Conservation (phyloP, 805 yeast species). For the Saccharomycopsis fermentans region DNA sequence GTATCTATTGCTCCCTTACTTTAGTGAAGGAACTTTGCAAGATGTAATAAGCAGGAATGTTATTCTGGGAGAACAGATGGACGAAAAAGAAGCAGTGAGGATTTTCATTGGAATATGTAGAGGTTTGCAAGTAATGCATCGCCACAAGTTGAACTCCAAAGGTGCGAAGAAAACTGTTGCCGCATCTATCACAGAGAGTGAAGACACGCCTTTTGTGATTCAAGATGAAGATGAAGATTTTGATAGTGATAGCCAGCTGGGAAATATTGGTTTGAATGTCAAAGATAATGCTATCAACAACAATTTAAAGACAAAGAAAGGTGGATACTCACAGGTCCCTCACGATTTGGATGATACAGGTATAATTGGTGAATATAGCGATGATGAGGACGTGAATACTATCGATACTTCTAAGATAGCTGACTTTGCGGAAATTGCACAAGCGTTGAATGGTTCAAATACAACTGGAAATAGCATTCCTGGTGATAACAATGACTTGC, state of each 20-base stretch:
- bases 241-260: not conserved
- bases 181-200: conserved; percentile 1
- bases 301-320: not conserved
- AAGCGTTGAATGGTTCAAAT: conserved; percentile 19
- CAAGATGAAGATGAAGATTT: conserved; percentile 11
- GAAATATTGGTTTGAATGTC: not conserved
- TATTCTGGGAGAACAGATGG: conserved; percentile 41
- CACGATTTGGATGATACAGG: not conserved
- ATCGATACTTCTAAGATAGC: not conserved
- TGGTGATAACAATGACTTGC: conserved; percentile 25
- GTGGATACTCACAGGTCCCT: not conserved
- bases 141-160: conserved; percentile 30
- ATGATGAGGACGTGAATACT: not conserved
- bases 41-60: conserved; percentile 63
- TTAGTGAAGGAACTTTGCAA: conserved; percentile 63
- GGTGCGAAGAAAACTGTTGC: conserved; percentile 7
- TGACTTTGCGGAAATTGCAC: conserved; percentile 18
- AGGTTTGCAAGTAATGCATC: conserved; percentile 71
- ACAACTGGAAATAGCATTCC: conserved; percentile 21
- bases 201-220: conserved; percentile 9
- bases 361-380: not conserved
- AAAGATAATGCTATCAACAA: not conserved
- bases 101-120: conserved; percentile 60
- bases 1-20: conserved; percentile 72
- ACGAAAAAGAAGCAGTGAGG: conserved; percentile 53